These are phyloP conservation scores for Sphaerostilbella broomeana DNA, from an alignment of 2,329 filamentous ascomycete species.

Conservation along the genomic window DNA sequence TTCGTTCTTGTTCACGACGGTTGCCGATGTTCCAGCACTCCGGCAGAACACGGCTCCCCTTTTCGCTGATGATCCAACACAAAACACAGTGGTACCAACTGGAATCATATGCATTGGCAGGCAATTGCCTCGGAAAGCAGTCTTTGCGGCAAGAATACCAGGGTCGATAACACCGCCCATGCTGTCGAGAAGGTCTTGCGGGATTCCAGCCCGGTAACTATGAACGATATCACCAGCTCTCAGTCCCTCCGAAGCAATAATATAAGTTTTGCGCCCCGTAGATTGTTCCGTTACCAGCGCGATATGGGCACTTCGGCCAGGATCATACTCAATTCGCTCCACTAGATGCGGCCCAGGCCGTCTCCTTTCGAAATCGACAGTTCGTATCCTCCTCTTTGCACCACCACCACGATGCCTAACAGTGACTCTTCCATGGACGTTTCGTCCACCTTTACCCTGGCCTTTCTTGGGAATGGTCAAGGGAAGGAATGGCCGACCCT, in stretches of 20 bases:
- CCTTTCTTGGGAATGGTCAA: slow-evolving; percentile 91
- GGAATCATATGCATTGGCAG: slow-evolving; percentile 93
- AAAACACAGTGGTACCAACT: slow-evolving; percentile 86
- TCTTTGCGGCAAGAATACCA: slow-evolving; percentile 91
- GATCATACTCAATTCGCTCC: slow-evolving; percentile 94
- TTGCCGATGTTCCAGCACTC: slow-evolving; percentile 87
- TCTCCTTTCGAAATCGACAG: slow-evolving; percentile 78
- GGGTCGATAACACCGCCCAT: slow-evolving; percentile 94
- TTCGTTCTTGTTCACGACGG: slow-evolving; percentile 84
- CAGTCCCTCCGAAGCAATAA: slow-evolving; percentile 92
- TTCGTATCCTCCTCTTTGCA: slow-evolving; percentile 83
- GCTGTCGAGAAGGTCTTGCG: slow-evolving; percentile 73
- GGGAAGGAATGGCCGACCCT: slow-evolving; percentile 73
- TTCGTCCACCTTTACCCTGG: slow-evolving; percentile 86
- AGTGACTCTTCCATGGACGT: slow-evolving; percentile 77
- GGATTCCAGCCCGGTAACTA: slow-evolving; percentile 87
- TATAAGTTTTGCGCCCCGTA: slow-evolving; percentile 76
- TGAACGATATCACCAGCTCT: slow-evolving; percentile 85
- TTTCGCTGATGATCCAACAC: slow-evolving; percentile 70
- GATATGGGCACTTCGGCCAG: slow-evolving; percentile 87
- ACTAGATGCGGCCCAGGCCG: slow-evolving; percentile 78
- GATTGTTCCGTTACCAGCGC: slow-evolving; percentile 72
- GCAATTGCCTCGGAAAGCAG: slow-evolving; percentile 90
- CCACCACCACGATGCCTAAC: slow-evolving; percentile 91
- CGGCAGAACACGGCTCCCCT: slow-evolving; percentile 85